Evolutionary conservation across 225 moss, liverwort and hornwort species (phyloP), one percentile per base, ranked within the genome.

Genomic region (Sphagnum tenellum): DNA sequence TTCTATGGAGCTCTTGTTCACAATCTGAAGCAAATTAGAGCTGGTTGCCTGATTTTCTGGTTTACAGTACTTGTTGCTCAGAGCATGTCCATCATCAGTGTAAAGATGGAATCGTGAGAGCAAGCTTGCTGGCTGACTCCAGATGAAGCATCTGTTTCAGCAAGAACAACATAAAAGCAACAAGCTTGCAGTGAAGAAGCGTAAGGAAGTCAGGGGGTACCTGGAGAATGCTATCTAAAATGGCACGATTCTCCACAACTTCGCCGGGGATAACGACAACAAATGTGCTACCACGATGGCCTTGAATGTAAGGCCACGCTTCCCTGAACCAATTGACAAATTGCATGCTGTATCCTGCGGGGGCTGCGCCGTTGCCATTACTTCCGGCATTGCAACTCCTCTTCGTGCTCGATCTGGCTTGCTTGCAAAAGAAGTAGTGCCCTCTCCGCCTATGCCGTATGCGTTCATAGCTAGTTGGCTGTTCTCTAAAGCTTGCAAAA

Each of bases 221-320:
- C 87, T 91, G 91, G 48, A 94, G 80, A 66, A 91, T 79, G 71
- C 83, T 87, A 54, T 94, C 87, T 49, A 91, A 79, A 55, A 83
- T 84, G 13, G 69, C 61, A 67, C 71, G 67, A 70, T 87, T 86
- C 56, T 81, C 89, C 50, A 82, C 80, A 47, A 94, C 85, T 65
- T 94, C 94, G 46, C 94, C 94, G 50, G 94, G 94, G 45, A 91
- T 76, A 65, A 91, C 91, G 46, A 91, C 69, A n/a, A 91, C 91
- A 48, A 91, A 94, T 54, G 89, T 80, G 66, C 78, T 89, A 45
- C 89, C 85, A 9, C 91, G 83, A 65, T 87, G 86, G 8, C 89
- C 89, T 73, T 90, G 91, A 68, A 91, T 90, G 74, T 91, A 94
- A 60, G 94, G 94, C 86, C 76, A 90, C 47, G 89, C 94, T 67